These are phyloP conservation scores for Ascochyta pisi DNA, from an alignment of 2,329 filamentous ascomycete genomes.

Conservation along the genomic window DNA sequence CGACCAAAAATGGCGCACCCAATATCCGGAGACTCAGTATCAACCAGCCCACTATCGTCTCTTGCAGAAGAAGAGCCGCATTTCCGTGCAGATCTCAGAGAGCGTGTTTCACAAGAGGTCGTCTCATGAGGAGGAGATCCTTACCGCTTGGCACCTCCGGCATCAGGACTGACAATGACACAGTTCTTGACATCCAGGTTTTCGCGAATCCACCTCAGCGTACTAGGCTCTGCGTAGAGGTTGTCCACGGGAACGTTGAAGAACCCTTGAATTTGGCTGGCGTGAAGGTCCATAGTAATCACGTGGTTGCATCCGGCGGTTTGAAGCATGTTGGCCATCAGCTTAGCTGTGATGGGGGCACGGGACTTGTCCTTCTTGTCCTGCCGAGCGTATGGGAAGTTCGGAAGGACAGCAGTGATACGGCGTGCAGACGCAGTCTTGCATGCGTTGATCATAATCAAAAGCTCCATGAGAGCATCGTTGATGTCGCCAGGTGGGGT, in stretches of 20 bases:
- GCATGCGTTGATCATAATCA: constrained; percentile 98
- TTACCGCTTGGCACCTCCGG: constrained; percentile 88
- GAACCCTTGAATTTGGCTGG: constrained; percentile 93
- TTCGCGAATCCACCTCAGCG: constrained; percentile 88
- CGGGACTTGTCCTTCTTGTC: constrained; percentile 97
- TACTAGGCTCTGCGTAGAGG: constrained; percentile 92
- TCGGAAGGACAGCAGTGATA: constrained; percentile 94
- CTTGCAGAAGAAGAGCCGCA: background rate
- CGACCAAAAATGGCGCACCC: background rate
- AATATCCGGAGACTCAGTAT: background rate
- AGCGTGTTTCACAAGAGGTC: constrained; percentile 1
- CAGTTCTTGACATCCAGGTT: constrained; percentile 82
- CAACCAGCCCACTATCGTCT: background rate
- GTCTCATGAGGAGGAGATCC: constrained; percentile 19
- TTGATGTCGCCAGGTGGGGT: constrained; percentile 96
- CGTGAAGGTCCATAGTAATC: constrained; percentile 96
- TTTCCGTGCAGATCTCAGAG: background rate
- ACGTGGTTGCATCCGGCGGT: constrained; percentile 92
- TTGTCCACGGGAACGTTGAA: constrained; percentile 85
- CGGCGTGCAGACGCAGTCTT: constrained; percentile 83
- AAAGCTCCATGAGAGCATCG: constrained; percentile 95
- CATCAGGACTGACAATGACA: constrained; percentile 94
- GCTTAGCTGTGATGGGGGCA: constrained; percentile 93
- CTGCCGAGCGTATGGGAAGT: constrained; percentile 95
- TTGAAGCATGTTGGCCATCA: constrained; percentile 97